Base-by-base conservation (phyloP, 179 eudicot species). In the Heliamphora pulchella region DNA sequence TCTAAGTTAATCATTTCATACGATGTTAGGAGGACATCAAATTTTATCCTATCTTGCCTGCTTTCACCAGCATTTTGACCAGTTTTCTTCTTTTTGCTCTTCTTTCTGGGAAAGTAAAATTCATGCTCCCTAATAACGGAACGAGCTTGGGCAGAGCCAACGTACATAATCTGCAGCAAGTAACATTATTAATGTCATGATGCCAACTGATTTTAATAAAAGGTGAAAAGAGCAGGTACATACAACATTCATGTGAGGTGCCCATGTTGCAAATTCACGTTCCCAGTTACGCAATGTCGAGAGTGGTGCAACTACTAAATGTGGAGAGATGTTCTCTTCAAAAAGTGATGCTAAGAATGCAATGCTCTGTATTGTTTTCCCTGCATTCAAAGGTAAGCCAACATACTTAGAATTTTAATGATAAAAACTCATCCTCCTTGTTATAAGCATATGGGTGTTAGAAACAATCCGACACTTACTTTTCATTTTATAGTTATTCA, bases 251-350 rank as follows among this genome's bases (percentile, higher is more conserved):
- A 94, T 82, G 44, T 96, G 98, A 55, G 99, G 99, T 69, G 99
- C 99, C 99, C 99, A 96, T 61, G 87, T 82, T 76, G 99, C 94
- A 89, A 96, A 96, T 82, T 96, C 99, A 59, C 99, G 98, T 81
- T 96, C 99, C 98, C 99, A 96, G 81, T 96, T 96, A 64, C 99
- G 92, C 85, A 94, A 81, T 75, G 99, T 96, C 41, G 99, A 96
- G 77, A 96, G 91, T 18, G 99, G 99, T 4, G 99, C 99, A 75
- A 96, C 97, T 72, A 96, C 98, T 74, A 96, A 76, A 88, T 92
- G 96, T 65, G 98, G 96, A 83, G 74, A 76, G 55, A 90, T 76
- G 73, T 87, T 84, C 69, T 91, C 98, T 82, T 87, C 96, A 78
- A 83, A 86, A 63, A 92, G 97, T 58, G 99, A 94, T 44, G 98